These are phyloP conservation scores for Aureobasidium sp. DNA, from an alignment of 2,329 filamentous ascomycete genomes.

Conservation along the genomic window DNA sequence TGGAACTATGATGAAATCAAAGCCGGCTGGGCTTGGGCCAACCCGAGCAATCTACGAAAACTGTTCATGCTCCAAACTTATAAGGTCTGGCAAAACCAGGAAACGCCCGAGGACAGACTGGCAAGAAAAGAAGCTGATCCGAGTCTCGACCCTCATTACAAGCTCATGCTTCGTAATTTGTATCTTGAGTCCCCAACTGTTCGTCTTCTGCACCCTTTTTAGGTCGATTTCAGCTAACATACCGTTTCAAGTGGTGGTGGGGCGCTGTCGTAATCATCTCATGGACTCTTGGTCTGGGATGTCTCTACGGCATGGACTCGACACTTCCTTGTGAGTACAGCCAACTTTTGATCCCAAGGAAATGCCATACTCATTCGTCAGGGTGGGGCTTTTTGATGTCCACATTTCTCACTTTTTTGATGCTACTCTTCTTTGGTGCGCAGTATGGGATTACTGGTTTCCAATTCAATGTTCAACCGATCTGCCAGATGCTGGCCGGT, in stretches of 20 bases:
- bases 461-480: constrained; percentile 35
- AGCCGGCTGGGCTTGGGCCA: constrained; percentile 28
- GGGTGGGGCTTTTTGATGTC: constrained; percentile 29
- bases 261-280: constrained; percentile 20
- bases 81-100: constrained; percentile 25
- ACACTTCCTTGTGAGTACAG: constrained; percentile 24
- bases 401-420: constrained; percentile 20
- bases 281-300: constrained; percentile 23
- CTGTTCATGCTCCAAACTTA: constrained; percentile 19
- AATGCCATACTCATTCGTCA: neutral
- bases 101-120: constrained; percentile 22
- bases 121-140: constrained; percentile 22
- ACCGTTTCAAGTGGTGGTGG: constrained; percentile 27
- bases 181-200: constrained; percentile 26
- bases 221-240: neutral
- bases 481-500: constrained; percentile 44
- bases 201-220: neutral
- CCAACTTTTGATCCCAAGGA: neutral
- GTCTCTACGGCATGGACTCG: constrained; percentile 25
- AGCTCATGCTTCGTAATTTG: constrained; percentile 26
- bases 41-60: constrained; percentile 21
- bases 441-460: constrained; percentile 31
- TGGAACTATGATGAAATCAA: constrained; percentile 33
- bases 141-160: constrained; percentile 28
- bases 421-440: constrained; percentile 25